Base-by-base conservation (phyloP, 2,329 filamentous ascomycete species). In the Ophiocordyceps robertsii region DNA sequence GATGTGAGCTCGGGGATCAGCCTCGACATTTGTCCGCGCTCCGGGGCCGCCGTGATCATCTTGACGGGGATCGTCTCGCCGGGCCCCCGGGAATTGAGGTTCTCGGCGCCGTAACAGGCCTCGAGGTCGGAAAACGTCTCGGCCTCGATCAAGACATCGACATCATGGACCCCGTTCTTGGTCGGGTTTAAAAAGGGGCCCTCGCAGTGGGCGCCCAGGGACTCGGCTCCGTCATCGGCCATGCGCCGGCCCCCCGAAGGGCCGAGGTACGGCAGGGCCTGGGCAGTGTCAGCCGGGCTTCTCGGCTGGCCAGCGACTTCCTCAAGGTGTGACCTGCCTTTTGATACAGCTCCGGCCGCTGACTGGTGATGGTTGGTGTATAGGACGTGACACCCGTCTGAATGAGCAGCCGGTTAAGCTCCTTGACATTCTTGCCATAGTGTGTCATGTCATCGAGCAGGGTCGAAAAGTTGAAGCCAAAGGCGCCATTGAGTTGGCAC, bases 381-480 rank as follows among this genome's bases (percentile, higher is more conserved):
- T 93, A 94, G 6, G 84, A 86, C 7, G 88, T 95, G 36, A 95
- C 86, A 39, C 89, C 88, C 1, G 84, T 93, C 51, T 75, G 66
- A 29, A 88, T 72, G 41, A 95, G 69, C 29, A 74, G 70, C 49
- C 69, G 75, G 61, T 92, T 92, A 46, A 90, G 70, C 44, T 77
- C 69, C 48, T 69, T 70, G 40, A 95, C 66, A n/a, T 77, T 79
- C 59, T 85, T 82, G 44, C 75, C 74, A 54, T 93, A 95, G 41
- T 73, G 69, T 29, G 69, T 64, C 62, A 74, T 77, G 53, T 82
- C 76, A 14, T 80, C 71, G n/a, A 84, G 77, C 10, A 87, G 69
- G 1, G 79, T 77, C 3, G 86, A 92, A 60, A 93, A 95, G 66
- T 95, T 90, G 68, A 95, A 93, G 44, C 88, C 88, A 54, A 88